phyloP scores from a whole-genome alignment of 768 basidiomycete genomes.

The Aureoboletus auriporus region DNA sequence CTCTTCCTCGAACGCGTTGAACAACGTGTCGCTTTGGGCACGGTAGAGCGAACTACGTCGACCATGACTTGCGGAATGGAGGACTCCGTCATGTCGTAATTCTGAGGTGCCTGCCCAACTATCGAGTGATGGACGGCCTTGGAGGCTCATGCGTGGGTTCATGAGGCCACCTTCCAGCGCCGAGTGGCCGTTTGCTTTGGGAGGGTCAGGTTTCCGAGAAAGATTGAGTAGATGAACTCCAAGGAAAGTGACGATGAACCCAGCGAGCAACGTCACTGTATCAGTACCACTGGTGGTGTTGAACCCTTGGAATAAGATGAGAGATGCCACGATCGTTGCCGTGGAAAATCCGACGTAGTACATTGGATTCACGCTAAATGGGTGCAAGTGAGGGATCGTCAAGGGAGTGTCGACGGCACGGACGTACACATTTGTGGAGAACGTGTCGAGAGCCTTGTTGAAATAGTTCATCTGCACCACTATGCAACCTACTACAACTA shows the following conservation, averaged over 20 bases:
- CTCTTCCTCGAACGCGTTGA: conserved; percentile 69
- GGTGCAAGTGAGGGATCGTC: background rate
- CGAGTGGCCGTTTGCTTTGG: conserved; percentile 43
- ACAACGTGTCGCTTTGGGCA: conserved; percentile 61
- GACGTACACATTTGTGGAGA: conserved; percentile 94
- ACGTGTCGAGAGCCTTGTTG: conserved; percentile 96
- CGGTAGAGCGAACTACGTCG: conserved; percentile 65
- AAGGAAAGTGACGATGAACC: conserved; percentile 90
- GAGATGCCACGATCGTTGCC: conserved; percentile 87
- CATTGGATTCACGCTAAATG: conserved; percentile 85
- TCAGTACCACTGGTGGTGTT: conserved; percentile 82
- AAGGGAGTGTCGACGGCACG: background rate
- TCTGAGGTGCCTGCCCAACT: conserved; percentile 52
- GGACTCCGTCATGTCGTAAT: conserved; percentile 23
- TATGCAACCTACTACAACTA: conserved; percentile 80
- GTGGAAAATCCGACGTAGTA: conserved; percentile 98
- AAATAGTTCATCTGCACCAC: conserved; percentile 94
- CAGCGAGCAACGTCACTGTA: conserved; percentile 82
- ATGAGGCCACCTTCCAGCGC: conserved; percentile 64
- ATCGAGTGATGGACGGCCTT: conserved; percentile 78
- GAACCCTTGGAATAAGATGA: conserved; percentile 97
- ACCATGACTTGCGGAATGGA: conserved; percentile 45
- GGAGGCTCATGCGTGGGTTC: conserved; percentile 76
- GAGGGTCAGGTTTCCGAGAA: conserved; percentile 56
- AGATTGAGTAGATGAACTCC: conserved; percentile 94